Conservation (phyloP, 2,329 filamentous ascomycete genomes). For the Ophiognomonia clavigignenti-juglandacearum region DNA sequence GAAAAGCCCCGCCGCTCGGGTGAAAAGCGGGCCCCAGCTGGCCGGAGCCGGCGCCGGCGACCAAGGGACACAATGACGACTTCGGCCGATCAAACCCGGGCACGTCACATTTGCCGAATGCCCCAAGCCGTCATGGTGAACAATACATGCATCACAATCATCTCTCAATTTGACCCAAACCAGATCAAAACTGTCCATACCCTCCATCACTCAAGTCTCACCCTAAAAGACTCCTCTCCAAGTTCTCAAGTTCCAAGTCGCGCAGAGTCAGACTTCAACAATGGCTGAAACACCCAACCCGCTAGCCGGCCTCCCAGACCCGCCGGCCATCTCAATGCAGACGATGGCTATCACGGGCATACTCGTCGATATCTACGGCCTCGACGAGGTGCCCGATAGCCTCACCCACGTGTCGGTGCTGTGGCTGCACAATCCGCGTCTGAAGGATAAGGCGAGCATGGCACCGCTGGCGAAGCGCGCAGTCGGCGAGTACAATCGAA, state of each 20-base stretch:
- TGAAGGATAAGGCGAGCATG: conserved; percentile 70
- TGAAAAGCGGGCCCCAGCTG: too few relatives aligned
- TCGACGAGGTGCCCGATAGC: conserved; percentile 61
- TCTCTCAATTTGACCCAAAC: too few relatives aligned
- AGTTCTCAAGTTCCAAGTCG: too few relatives aligned
- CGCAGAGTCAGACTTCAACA: not conserved
- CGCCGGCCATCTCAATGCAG: conserved; percentile 54
- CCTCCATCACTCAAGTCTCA: too few relatives aligned
- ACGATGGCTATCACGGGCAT: conserved; percentile 74
- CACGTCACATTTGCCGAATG: too few relatives aligned
- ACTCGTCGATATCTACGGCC: conserved; percentile 73
- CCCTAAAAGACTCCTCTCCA: not conserved
- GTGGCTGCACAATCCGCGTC: conserved; percentile 86
- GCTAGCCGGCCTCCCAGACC: conserved; percentile 27
- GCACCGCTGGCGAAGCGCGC: conserved; percentile 63
- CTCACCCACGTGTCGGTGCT: conserved; percentile 64
- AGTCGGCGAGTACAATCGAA: conserved; percentile 63
- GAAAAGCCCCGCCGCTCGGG: too few relatives aligned
- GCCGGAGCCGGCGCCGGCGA: too few relatives aligned
- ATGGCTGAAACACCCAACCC: conserved; percentile 14
- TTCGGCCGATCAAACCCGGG: too few relatives aligned
- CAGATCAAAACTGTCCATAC: too few relatives aligned
- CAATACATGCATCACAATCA: too few relatives aligned
- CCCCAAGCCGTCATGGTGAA: too few relatives aligned
- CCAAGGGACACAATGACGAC: too few relatives aligned